phyloP scores from a whole-genome alignment of 2,329 filamentous ascomycete genomes.

The Thielaviopsis cerberus region DNA sequence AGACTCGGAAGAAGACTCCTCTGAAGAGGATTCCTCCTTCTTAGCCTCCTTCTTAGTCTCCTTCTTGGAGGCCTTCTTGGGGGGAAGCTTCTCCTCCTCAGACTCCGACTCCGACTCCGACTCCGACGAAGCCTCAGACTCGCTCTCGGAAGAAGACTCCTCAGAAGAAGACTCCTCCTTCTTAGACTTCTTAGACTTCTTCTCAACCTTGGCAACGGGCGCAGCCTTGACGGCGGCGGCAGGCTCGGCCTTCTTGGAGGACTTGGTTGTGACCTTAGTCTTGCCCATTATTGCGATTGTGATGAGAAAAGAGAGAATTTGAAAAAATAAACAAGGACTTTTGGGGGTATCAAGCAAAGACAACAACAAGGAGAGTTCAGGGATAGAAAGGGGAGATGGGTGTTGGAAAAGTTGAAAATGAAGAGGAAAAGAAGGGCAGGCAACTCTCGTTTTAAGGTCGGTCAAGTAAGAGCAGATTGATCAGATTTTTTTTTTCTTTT shows the following conservation, averaged over 20 bases:
- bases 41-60: constrained; percentile 15
- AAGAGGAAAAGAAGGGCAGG: constrained; percentile 6
- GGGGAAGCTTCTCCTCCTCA: constrained; percentile 19
- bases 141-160: constrained; percentile 16
- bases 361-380: background rate
- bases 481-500: constrained; percentile 18
- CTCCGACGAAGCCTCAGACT: constrained; percentile 15
- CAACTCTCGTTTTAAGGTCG: constrained; percentile 8
- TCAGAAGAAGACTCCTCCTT: constrained; percentile 24
- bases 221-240: background rate
- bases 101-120: constrained; percentile 19
- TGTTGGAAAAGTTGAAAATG: background rate
- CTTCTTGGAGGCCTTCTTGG: constrained; percentile 15
- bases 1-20: constrained; percentile 19
- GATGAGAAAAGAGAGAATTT: constrained; percentile 14
- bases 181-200: constrained; percentile 23
- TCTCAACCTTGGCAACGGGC: constrained; percentile 14
- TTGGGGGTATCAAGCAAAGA: constrained; percentile 12
- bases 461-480: constrained; percentile 4
- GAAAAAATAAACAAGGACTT: constrained; percentile 13
- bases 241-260: constrained; percentile 29
- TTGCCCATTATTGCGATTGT: constrained; percentile 39
- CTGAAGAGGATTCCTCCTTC: constrained; percentile 14
- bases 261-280: constrained; percentile 42
- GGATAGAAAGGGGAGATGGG: constrained; percentile 6